Base-by-base conservation (phyloP, 306 rosid genomes). In the Vachellia collinsii region DNA sequence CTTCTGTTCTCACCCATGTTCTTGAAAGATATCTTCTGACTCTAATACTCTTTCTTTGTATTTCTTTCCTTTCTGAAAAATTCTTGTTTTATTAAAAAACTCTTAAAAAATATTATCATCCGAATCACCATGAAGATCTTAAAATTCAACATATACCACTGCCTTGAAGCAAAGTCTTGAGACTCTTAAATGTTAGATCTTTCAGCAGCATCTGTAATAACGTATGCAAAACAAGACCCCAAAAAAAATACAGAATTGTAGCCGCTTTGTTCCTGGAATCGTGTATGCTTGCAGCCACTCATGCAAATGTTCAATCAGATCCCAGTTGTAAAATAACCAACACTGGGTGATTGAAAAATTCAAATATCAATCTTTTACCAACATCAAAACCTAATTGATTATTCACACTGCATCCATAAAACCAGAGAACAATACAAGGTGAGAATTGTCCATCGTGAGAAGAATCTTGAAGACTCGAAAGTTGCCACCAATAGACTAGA, bases 141-240 rank as follows among this genome's bases (percentile, higher is more conserved):
- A 36, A 36, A 51, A 6, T 53, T 53, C 48, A 73, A 72, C 19
- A 72, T 42, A 17, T 13, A 50, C 44, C 25, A 48, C 8, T 29
- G 42, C 9, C 68, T 58, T 38, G 12, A 53, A 53, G 68, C 68
- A 74, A 20, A 38, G 37, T 39, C 69, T 41, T 47, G 14, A 20
- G 65, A 23, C 37, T 22, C 37, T 9, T 59, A 23, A 59, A 46
- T 64, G 11, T 50, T 11, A 77, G 50, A 67, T 38, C 39, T 54
- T 77, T 77, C 74, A 22, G 74, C 46, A 72, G 62, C 63, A 42
- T 51, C 46, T 53, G 34, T 58, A 43, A 58, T 22, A 23, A 76
- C n/a, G 29, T 70, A 3, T 34, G 0, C 17, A 62, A 61, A 48
- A 38, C 48, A 3, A 56, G 10, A 34, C 42, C 23, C 34, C 14